Conservation (phyloP, 129 eudicot species). For the Daucus carota region DH1_v3.0 NC_030383.2:57900001-57900500, state of each 20-base stretch:
- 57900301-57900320: conserved; percentile 32
- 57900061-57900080: conserved; percentile 96
- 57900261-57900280: conserved; percentile 27
- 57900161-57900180: conserved; percentile 88
- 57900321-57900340: conserved; percentile 34
- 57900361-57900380: conserved; percentile 90
- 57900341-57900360: conserved; percentile 64
- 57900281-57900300: conserved; percentile 33
- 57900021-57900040: conserved; percentile 84
- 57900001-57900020: conserved; percentile 75
- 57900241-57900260: conserved; percentile 27
- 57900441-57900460: conserved; percentile 74
- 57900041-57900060: conserved; percentile 81
- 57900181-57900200: conserved; percentile 60
- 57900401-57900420: conserved; percentile 78
- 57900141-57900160: conserved; percentile 51
- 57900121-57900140: conserved; percentile 79
- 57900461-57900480: conserved; percentile 51
- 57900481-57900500: conserved; percentile 58
- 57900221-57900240: conserved; percentile 71
- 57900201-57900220: conserved; percentile 71
- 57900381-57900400: conserved; percentile 66
- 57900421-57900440: conserved; percentile 95
- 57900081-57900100: conserved; percentile 90
- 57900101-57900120: conserved; percentile 76